These are phyloP conservation scores for Colletotrichum scovillei DNA, from an alignment of 2,329 filamentous ascomycete species.

Conservation along the genomic window DNA sequence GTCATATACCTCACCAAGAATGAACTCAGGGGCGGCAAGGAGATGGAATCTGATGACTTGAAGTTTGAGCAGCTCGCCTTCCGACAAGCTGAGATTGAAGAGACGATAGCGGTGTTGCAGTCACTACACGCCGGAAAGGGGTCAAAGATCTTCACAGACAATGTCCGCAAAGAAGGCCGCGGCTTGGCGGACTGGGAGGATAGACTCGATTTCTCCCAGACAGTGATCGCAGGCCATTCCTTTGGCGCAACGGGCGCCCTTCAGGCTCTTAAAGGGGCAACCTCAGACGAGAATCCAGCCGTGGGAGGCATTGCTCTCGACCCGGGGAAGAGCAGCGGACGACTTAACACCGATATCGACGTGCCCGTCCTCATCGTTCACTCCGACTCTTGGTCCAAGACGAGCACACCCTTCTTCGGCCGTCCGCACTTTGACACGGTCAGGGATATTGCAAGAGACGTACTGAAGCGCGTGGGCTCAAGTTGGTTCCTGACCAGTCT, in stretches of 20 bases:
- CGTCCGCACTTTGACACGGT: constrained; percentile 74
- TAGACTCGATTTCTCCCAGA: constrained; percentile 64
- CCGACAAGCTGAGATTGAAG: constrained; percentile 62
- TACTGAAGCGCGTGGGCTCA: constrained; percentile 54
- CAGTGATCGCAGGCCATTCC: constrained; percentile 72
- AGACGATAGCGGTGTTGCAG: constrained; percentile 52
- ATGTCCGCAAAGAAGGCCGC: constrained; percentile 56
- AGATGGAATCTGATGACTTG: constrained; percentile 49
- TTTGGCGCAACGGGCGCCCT: constrained; percentile 74
- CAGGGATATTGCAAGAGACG: constrained; percentile 56
- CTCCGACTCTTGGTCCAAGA: constrained; percentile 72
- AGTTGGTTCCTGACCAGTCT: constrained; percentile 67
- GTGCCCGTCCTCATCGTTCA: constrained; percentile 72
- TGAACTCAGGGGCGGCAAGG: constrained; percentile 2
- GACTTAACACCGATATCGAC: constrained; percentile 67
- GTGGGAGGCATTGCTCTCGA: constrained; percentile 72
- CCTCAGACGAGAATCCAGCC: constrained; percentile 59
- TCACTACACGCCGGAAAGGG: constrained; percentile 48
- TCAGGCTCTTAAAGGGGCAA: constrained; percentile 59
- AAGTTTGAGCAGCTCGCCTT: constrained; percentile 61
- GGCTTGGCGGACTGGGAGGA: constrained; percentile 61
- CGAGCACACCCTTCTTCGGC: constrained; percentile 68
- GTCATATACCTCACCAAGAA: constrained; percentile 24
- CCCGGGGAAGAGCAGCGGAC: constrained; percentile 73
- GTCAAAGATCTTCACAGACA: constrained; percentile 55